Percentiles rank a stretch among this genome's conserved stretches.
phyloP scores from a whole-genome alignment of 2,329 filamentous ascomycete genomes.

The Fusarium paranaense region DNA sequence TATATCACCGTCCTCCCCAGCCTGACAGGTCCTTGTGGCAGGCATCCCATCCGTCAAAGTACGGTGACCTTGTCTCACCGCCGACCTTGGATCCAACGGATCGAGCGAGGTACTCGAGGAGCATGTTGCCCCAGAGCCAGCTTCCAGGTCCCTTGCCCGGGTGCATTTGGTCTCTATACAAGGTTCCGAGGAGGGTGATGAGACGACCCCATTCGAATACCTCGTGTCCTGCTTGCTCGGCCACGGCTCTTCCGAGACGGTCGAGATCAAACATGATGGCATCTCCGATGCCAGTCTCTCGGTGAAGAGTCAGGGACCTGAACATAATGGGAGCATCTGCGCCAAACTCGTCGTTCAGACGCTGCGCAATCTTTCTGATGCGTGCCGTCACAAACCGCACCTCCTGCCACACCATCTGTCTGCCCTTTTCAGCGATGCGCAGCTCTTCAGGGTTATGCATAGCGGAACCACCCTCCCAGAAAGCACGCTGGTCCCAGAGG shows the following conservation, averaged over 20 bases:
- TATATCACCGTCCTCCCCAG: constrained; percentile 23
- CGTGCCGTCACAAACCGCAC: constrained; percentile 29
- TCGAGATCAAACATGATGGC: constrained; percentile 36
- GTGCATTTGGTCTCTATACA: constrained; percentile 22
- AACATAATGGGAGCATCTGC: constrained; percentile 25
- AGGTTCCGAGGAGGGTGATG: constrained; percentile 17
- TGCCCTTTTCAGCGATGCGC: constrained; percentile 5
- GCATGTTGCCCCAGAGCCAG: constrained; percentile 34
- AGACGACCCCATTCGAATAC: constrained; percentile 34
- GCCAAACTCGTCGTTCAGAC: constrained; percentile 22
- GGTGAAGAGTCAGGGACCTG: constrained; percentile 25
- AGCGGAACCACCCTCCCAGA: constrained; percentile 21
- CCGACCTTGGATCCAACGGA: constrained; percentile 8
- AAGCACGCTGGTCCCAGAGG: constrained; percentile 30
- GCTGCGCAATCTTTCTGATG: constrained; percentile 24
- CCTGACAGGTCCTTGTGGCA: constrained; percentile 10
- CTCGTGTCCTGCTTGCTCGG: constrained; percentile 35
- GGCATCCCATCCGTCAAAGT: constrained; percentile 15
- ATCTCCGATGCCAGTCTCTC: constrained; percentile 25
- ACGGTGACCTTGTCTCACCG: constrained; percentile 8
- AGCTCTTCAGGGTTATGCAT: not conserved
- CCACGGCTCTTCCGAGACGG: constrained; percentile 26
- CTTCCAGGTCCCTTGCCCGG: constrained; percentile 29
- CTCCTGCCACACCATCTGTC: constrained; percentile 36
- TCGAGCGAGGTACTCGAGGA: constrained; percentile 27